These are phyloP conservation scores for Aspergillus steynii DNA, from an alignment of 495 filamentous ascomycete genomes.

Conservation along the genomic window DNA sequence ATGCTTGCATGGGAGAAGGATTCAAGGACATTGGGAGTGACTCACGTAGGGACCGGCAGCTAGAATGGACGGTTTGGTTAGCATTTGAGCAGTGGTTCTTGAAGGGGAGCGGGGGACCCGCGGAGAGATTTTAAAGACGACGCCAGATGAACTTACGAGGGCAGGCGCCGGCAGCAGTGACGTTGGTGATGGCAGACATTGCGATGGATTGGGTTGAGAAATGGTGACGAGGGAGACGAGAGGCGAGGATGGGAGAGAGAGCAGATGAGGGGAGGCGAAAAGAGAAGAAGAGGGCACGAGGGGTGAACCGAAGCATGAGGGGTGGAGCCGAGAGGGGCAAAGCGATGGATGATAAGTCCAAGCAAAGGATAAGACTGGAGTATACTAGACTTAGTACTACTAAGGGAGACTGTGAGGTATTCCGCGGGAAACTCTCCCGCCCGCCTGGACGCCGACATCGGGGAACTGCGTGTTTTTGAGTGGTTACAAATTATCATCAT, in stretches of 20 bases:
- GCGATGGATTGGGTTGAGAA: slow-evolving; percentile 19
- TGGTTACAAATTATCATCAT: background rate
- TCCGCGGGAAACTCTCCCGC: slow-evolving; percentile 28
- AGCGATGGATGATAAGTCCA: slow-evolving; percentile 19
- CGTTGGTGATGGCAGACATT: slow-evolving; percentile 42
- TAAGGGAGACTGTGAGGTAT: slow-evolving; percentile 16
- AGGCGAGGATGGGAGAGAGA: slow-evolving; percentile 28
- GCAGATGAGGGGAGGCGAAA: slow-evolving; percentile 25
- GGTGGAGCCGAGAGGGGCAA: slow-evolving; percentile 15
- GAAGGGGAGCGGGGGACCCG: background rate
- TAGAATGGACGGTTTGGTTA: slow-evolving; percentile 36
- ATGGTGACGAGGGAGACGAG: slow-evolving; percentile 11
- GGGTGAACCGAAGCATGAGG: slow-evolving; percentile 29
- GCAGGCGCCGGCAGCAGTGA: slow-evolving; percentile 48
- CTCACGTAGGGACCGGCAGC: slow-evolving; percentile 61
- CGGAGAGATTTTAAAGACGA: background rate
- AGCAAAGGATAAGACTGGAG: slow-evolving; percentile 5
- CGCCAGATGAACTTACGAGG: slow-evolving; percentile 39
- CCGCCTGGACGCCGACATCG: background rate
- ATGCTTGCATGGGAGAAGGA: background rate
- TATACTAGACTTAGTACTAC: no score
- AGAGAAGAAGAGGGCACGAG: slow-evolving; percentile 22
- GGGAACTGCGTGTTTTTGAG: background rate
- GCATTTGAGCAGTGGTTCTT: slow-evolving; percentile 11
- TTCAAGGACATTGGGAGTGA: slow-evolving; percentile 12